Evolutionary conservation across 2,329 filamentous ascomycete genomes (phyloP), one percentile per base, ranked within the genome.

Genomic region (Talaromyces sp.): DNA sequence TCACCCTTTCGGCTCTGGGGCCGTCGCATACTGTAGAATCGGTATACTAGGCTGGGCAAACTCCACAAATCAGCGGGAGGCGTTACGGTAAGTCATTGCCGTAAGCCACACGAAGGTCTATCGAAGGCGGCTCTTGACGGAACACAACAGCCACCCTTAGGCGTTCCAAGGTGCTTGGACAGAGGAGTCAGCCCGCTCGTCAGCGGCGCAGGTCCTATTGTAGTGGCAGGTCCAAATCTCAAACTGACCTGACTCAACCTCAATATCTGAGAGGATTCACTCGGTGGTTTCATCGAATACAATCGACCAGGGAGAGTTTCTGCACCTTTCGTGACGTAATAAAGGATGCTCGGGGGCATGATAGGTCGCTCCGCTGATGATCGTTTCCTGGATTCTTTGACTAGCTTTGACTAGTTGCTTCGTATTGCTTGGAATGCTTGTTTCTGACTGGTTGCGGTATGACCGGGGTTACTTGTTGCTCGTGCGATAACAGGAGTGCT

Each of bases 291-390:
- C 5, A 2, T 35, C 33, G 3, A 35, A 35, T 32, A 3, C 14
- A 14, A 32, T 32, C 30, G 3, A 32, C n/a, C n/a, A n/a, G n/a
- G n/a, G 33, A 36, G 14, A 16, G 11, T 37, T 19, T 19, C 35
- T 19, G 17, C 33, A 14, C 4, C 29, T 13, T 16, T 6, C 20
- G 45, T 58, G 57, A 61, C 46, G 51, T 59, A 50, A 54, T 50
- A 13, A 33, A 49, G 9, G 13, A 13, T 9, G 19, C 17, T 16
- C 19, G 6, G 13, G 14, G 35, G 10, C 40, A 30, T 51, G 52
- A 56, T 58, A 52, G 57, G 53, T 20, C 3, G 29, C 27, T 29
- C 22, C 49, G 29, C 16, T 16, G 55, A 13, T 19, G 47, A 57
- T 54, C 55, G 19, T 40, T 52, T 56, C 47, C 43, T 49, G 57